phyloP scores from a whole-genome alignment of 2,329 filamentous ascomycete genomes.

The Pseudogymnoascus sp. region DNA sequence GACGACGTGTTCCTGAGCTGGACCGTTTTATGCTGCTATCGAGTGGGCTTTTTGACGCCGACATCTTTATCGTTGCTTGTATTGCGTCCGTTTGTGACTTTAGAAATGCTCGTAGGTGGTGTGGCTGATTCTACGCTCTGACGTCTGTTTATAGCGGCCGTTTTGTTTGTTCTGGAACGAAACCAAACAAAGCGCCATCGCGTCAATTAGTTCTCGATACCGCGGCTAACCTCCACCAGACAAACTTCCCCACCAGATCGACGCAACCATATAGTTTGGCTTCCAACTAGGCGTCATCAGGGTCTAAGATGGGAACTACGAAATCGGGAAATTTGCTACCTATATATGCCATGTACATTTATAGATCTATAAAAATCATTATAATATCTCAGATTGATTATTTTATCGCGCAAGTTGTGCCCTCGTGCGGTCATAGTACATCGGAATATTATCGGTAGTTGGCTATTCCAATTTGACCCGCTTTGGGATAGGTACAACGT shows the following conservation, averaged over 20 bases:
- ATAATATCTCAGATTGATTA: neutral
- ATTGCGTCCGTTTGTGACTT: too few relatives aligned
- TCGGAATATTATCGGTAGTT: neutral
- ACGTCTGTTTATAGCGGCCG: neutral
- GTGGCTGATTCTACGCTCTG: neutral
- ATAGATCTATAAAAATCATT: neutral
- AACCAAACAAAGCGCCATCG: conserved; percentile 2
- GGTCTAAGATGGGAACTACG: neutral
- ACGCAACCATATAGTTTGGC: neutral
- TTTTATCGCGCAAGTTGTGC: neutral
- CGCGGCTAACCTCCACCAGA: conserved; percentile 5
- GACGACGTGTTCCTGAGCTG: conserved; percentile 22
- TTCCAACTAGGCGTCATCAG: neutral
- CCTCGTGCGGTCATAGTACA: neutral
- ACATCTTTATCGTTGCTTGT: conserved; percentile 11
- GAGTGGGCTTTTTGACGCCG: conserved; percentile 26
- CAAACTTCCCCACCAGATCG: conserved; percentile 5
- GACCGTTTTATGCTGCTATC: conserved; percentile 25
- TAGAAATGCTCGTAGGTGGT: neutral
- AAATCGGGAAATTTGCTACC: neutral
- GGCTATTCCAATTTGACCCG: neutral
- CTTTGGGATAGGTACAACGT: neutral
- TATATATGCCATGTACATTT: neutral
- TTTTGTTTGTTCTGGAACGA: conserved; percentile 4
- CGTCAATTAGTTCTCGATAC: conserved; percentile 1